Base-by-base conservation (phyloP, 257 asterid species). In the Solanum appendiculatum region DNA sequence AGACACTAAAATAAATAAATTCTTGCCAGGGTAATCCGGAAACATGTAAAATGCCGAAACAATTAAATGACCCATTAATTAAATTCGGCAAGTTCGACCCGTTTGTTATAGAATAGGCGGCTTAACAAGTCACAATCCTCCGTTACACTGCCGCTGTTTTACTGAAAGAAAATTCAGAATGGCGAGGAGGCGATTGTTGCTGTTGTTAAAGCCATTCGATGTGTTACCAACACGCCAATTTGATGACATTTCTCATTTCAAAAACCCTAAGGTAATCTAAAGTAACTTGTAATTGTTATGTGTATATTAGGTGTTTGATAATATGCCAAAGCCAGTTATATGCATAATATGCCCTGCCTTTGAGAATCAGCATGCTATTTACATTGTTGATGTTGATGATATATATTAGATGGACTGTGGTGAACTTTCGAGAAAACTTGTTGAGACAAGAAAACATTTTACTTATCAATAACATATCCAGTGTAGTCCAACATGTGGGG, bases 181-280 rank as follows among this genome's bases (percentile, higher is more conserved):
- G 98, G 96, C 83, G 89, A 91, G 95, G 88, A 95, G 94, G 92
- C 93, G 98, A 86, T 90, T 96, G 86, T 88, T 96, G 91, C 81
- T 96, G 87, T 90, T 95, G 58, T 40, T 96, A 89, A 96, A 95
- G 96, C 98, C 99, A 44, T 89, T 93, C 82, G 98, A 95, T 63
- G 94, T 88, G 39, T 93, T 92, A 91, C 99, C 98, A 44, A 89
- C 93, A 81, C 88, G n/a, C 74, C 91, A 87, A 27, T 56, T 93
- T 23, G 75, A 63, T 54, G 82, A 56, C 14, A 51, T 33, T 58
- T 64, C 89, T 86, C 88, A 89, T 87, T 85, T 92, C 92, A 90
- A 88, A 91, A 93, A 91, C 91, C 90, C 90, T 27, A 94, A 92
- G 97, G 99, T 96, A 90, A 72, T 69, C 29, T 40, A 14, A 21